Evolutionary conservation across 768 basidiomycete species (phyloP), one percentile per base, ranked within the genome.

Genomic region (Xerocomus potaroensis): DNA sequence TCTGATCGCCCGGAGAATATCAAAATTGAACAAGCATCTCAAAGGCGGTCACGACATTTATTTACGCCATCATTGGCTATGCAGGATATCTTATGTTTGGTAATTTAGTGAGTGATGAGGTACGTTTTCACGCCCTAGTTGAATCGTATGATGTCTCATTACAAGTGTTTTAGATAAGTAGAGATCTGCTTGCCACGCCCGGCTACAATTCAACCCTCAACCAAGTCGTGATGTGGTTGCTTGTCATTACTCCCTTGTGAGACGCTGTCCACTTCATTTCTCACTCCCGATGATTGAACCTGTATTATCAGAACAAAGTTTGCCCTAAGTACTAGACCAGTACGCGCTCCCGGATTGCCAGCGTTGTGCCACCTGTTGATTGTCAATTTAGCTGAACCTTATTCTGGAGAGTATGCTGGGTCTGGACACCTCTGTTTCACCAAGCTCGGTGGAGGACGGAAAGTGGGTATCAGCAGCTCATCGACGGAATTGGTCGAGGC

Each of bases 71-170:
- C 10, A 83, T 92, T 23, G 91, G 87, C 4, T 79, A 77, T 36
- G 82, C 81, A 16, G 95, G 94, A 1, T 97, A 96, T 57, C 65
- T 89, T 16, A 98, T 98, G 95, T 93, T 91, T 60, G 91, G 92
- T 9, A 72, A 77, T 40, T 57, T 63, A 26, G 90, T 94, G 40
- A 81, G 80, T 56, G 89, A 88, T 48, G 91, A 92, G 75, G 89
- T 90, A 48, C 57, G 72, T 56, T 19, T 10, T 15, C n/a, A 21
- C 2, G 47, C 43, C 9, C 40, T 14, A 6, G 23, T 21, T 31
- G 53, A 15, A 45, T 37, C 43, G n/a, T n/a, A n/a, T n/a, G n/a
- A n/a, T n/a, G n/a, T n/a, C n/a, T n/a, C n/a, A n/a, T n/a, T n/a
- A n/a, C 22, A 36, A 50, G 32, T 34, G 16, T 15, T 14, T 8